Evolutionary conservation across 148 eudicot genomes (phyloP).

Genomic region (Rhododendron vialii): DNA sequence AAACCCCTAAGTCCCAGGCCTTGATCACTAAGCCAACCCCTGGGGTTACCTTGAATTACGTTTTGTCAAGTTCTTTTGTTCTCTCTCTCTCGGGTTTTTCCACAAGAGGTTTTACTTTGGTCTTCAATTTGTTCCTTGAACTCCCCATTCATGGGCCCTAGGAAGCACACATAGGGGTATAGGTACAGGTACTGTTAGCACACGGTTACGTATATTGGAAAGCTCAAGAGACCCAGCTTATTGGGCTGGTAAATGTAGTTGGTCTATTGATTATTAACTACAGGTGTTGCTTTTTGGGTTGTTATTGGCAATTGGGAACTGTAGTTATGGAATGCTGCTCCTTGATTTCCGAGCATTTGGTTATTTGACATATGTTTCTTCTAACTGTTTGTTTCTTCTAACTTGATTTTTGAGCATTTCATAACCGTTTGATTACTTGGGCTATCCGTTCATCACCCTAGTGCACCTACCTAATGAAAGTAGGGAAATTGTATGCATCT

Average conservation of each 20-base stretch:
- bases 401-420: neutral
- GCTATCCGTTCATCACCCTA: neutral
- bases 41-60: neutral
- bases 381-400: neutral
- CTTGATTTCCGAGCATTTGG: neutral
- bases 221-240: neutral
- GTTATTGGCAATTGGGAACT: neutral
- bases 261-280: neutral
- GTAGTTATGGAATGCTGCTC: neutral
- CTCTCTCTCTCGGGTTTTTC: neutral
- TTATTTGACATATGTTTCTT: neutral
- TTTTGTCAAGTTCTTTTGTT: neutral
- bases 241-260: neutral
- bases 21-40: neutral
- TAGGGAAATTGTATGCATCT: neutral
- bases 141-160: neutral
- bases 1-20: neutral
- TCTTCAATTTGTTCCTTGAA: neutral
- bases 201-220: neutral
- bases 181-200: neutral
- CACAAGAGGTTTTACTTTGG: neutral
- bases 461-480: neutral
- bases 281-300: neutral
- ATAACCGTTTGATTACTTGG: neutral
- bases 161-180: neutral